Conservation (phyloP, 257 asterid genomes). For the Parsonsia alboflavescens region DNA sequence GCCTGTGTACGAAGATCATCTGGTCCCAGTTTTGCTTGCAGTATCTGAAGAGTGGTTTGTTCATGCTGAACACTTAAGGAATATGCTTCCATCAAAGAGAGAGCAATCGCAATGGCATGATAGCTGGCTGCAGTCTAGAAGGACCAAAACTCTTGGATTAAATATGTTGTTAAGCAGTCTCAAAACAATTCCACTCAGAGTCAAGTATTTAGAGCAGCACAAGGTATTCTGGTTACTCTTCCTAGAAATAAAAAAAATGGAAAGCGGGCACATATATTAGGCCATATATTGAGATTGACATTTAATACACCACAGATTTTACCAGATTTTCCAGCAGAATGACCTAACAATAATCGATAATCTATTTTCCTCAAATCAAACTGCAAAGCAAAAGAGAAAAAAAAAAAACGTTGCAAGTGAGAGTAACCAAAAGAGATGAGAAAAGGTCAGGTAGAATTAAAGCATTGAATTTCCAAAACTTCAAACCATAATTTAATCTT, state of each 20-base stretch:
- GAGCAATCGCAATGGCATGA: conserved; percentile 51
- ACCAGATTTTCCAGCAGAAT: neutral
- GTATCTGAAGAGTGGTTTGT: conserved; percentile 44
- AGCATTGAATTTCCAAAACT: neutral
- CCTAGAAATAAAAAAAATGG: neutral
- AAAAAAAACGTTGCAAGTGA: neutral
- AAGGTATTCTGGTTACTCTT: neutral
- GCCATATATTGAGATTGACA: neutral
- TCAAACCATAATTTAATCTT: neutral
- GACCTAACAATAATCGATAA: neutral
- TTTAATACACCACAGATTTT: neutral
- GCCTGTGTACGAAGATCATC: conserved; percentile 51
- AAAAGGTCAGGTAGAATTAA: neutral
- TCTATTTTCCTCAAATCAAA: too few species aligned
- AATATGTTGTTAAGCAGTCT: neutral
- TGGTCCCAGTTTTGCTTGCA: conserved; percentile 42
- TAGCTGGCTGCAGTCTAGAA: conserved; percentile 49
- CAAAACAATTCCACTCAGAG: neutral
- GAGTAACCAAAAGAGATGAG: too few species aligned
- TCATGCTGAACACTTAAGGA: conserved; percentile 48
- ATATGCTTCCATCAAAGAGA: conserved; percentile 50
- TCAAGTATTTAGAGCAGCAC: neutral
- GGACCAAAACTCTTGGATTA: conserved; percentile 2
- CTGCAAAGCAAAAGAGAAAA: too few species aligned
- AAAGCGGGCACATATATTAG: neutral